Evolutionary conservation across 1,284 basidiomycete genomes (phyloP), one percentile per base, ranked within the genome.

Genomic region (Ganoderma boninense): DNA sequence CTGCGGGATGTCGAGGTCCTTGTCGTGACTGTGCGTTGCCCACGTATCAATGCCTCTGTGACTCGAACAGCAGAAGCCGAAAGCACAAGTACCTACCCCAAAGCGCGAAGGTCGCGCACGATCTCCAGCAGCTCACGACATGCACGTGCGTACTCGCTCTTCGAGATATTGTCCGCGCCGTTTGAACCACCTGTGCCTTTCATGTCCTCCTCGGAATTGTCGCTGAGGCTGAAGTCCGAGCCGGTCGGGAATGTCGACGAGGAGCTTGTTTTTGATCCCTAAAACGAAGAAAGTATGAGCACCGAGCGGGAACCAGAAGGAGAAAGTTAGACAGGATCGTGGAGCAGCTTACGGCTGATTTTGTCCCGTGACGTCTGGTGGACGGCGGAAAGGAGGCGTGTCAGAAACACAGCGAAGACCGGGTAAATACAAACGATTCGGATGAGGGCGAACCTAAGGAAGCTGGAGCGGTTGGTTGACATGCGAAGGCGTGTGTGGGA

Each of bases 101-200:
- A 75, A 2, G 77, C 81, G 0, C 79, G 77, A 5, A 90, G 79
- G 43, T 85, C 82, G 29, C 79, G 83, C 63, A 85, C 78, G 1
- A 90, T 77, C 20, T 79, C 79, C 81, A 89, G 85, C 23, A 90
- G 70, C 65, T 84, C 82, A 49, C 79, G 81, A 56, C 86, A 84
- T 63, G 75, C 82, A 1, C 78, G 79, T 0, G 87, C 86, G 77
- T 89, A 90, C 49, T 84, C 83, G 5, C 64, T 72, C 2, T 67
- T 65, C 23, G 11, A 1, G 38, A 65, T 44, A 54, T 35, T 42
- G 20, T 29, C 61, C 23, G 13, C 42, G 38, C 38, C 38, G 38
- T 38, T 38, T 10, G 38, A 2, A 2, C 38, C 38, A 10, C 38
- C 29, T 32, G 29, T 32, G 29, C 29, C 29, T 32, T 32, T 32